Conservation (phyloP, 108 stramenopile species). For the Cyclostephanos tholiformis region DNA sequence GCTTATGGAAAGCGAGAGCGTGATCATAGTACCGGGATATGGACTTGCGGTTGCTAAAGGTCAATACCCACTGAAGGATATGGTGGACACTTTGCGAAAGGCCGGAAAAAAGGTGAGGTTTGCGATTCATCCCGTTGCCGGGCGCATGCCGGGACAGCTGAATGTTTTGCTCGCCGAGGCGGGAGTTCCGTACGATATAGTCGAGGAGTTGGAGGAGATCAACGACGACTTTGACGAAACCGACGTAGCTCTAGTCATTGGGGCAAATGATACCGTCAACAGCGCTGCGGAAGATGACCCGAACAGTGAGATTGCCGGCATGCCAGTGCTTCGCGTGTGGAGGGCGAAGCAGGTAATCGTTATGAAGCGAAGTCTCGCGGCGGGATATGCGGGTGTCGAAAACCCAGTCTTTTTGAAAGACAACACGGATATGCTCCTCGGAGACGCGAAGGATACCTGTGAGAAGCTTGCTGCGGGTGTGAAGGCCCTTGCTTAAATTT, state of each 20-base stretch:
- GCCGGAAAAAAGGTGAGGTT: constrained; percentile 94
- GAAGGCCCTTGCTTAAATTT: constrained; percentile 50
- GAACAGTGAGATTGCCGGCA: constrained; percentile 93
- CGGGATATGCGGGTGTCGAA: constrained; percentile 99
- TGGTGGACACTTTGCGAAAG: constrained; percentile 84
- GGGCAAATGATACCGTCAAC: constrained; percentile 99
- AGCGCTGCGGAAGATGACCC: constrained; percentile 98
- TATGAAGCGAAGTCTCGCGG: constrained; percentile 97
- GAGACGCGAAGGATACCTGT: constrained; percentile 94
- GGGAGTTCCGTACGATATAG: constrained; percentile 99
- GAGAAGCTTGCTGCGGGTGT: constrained; percentile 87
- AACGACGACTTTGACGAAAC: constrained; percentile 94
- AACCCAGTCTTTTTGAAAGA: constrained; percentile 98
- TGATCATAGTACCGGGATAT: constrained; percentile 98
- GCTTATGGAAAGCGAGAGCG: constrained; percentile 83
- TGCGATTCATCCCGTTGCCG: constrained; percentile 98
- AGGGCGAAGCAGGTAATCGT: constrained; percentile 97
- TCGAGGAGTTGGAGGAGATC: constrained; percentile 98
- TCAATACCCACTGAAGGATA: constrained; percentile 95
- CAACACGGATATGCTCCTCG: constrained; percentile 98
- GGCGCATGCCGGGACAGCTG: constrained; percentile 99
- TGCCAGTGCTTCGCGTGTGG: constrained; percentile 98
- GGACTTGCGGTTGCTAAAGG: constrained; percentile 98
- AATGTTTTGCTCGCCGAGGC: constrained; percentile 99
- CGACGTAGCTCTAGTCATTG: constrained; percentile 95